Conservation (phyloP, 179 eudicot species). For the Patellifolia procumbens region DNA sequence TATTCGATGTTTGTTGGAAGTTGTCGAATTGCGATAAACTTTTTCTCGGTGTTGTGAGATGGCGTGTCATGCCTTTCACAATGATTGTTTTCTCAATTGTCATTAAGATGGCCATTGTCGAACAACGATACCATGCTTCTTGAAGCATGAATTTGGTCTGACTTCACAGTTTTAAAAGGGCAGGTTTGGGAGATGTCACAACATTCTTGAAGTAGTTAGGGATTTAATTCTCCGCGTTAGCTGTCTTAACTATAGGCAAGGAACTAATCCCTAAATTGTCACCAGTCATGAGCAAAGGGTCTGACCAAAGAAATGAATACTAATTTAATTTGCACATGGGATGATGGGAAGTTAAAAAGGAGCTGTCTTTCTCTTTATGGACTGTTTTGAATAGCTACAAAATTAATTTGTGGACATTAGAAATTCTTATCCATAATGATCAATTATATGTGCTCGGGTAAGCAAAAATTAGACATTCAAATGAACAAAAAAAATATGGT, state of each 20-base stretch:
- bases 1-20: neutral
- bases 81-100: neutral
- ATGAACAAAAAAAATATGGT: no score
- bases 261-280: neutral
- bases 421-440: neutral
- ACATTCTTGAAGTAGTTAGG: neutral
- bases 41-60: neutral
- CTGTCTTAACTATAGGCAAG: neutral
- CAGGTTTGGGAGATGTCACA: neutral
- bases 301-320: neutral
- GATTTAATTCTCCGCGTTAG: neutral
- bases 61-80: neutral
- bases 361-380: conserved; percentile 4
- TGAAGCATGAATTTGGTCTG: neutral
- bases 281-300: neutral
- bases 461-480: no score
- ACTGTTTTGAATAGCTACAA: neutral
- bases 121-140: neutral
- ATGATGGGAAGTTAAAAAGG: neutral
- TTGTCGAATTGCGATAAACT: neutral
- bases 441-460: no score
- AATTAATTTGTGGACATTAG: neutral
- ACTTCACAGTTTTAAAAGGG: neutral
- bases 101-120: neutral
- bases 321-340: conserved; percentile 2